Base-by-base conservation (phyloP, 257 asterid species). In the Mitragyna speciosa region DNA sequence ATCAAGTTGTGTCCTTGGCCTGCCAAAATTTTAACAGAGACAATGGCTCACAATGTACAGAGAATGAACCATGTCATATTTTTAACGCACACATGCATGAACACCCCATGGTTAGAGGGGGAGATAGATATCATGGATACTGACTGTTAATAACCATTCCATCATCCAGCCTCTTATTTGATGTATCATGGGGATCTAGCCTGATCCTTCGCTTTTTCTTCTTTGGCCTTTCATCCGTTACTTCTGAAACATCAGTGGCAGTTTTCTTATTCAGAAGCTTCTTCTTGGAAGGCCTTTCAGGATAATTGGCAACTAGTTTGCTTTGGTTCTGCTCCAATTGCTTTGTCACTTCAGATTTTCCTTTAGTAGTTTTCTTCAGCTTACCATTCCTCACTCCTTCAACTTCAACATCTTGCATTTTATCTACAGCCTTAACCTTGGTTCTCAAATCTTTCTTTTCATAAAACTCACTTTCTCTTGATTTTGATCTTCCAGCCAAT, bases 141-240 rank as follows among this genome's bases (percentile, higher is more conserved):
- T 84, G 51, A 93, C 97, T 94, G 75, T 80, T 86, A 82, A 54
- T 78, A 68, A 85, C 41, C 52, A 78, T 36, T 78, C 73, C 90
- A 85, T 93, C 99, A 84, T 90, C 90, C 84, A 95, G 80, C 87
- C 98, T 90, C 92, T 95, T 95, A 82, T 93, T 93, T 76, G 99
- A 92, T 82, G 81, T 84, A 86, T 95, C 98, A 86, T 85, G 77
- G 83, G 94, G 98, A 85, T 93, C 95, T 63, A 93, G 76, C 77
- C 93, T 89, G 56, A 95, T 89, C 70, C 75, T 91, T 74, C 87
- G 88, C 81, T 91, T 92, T 65, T 89, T 92, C 91, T 89, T 92
- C 92, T 86, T 94, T 45, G 87, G 91, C 58, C 72, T 89, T 33
- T 48, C 83, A 70, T 87, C 92, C 72, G 56, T 73, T 70, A 77